These are phyloP conservation scores for Aphanoascus verrucosus DNA, from an alignment of 2,329 filamentous ascomycete species.

Conservation along the genomic window DNA sequence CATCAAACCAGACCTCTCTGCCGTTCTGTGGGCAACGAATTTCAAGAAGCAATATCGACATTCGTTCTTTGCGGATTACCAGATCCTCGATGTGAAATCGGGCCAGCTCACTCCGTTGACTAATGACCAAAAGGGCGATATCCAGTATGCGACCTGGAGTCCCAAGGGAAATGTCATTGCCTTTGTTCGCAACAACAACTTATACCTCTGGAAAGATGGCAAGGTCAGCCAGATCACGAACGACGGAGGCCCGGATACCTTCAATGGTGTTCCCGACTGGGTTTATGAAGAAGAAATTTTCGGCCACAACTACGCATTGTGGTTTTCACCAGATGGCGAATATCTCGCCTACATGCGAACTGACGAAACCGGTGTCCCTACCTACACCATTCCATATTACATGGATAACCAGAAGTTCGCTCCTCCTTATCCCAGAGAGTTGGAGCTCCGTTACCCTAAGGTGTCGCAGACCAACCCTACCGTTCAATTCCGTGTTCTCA, in stretches of 20 bases:
- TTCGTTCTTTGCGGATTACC: conserved; percentile 58
- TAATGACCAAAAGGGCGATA: conserved; percentile 50
- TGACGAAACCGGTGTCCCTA: conserved; percentile 61
- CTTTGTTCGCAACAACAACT: conserved; percentile 56
- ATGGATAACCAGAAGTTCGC: conserved; percentile 49
- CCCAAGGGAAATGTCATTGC: conserved; percentile 50
- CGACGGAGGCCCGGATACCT: conserved; percentile 71
- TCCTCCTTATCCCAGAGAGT: conserved; percentile 50
- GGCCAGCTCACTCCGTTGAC: conserved; percentile 47
- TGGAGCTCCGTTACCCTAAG: conserved; percentile 58
- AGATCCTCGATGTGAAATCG: conserved; percentile 50
- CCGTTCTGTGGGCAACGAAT: conserved; percentile 54
- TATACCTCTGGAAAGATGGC: conserved; percentile 50
- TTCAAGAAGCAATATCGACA: conserved; percentile 58
- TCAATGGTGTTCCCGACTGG: conserved; percentile 93
- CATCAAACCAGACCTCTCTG: conserved; percentile 50
- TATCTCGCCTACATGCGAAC: conserved; percentile 80
- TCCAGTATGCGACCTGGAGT: conserved; percentile 56
- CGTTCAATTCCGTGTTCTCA: conserved; percentile 49
- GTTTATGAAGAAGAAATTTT: conserved; percentile 83
- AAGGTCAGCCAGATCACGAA: conserved; percentile 56
- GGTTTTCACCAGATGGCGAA: conserved; percentile 82
- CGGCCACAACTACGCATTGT: conserved; percentile 62
- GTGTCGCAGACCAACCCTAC: conserved; percentile 58
- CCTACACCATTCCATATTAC: conserved; percentile 56